Percentiles rank a stretch among this genome's conserved stretches.
Evolutionary conservation across 768 basidiomycete species (phyloP).

Genomic region (Lactarius trivialis): DNA sequence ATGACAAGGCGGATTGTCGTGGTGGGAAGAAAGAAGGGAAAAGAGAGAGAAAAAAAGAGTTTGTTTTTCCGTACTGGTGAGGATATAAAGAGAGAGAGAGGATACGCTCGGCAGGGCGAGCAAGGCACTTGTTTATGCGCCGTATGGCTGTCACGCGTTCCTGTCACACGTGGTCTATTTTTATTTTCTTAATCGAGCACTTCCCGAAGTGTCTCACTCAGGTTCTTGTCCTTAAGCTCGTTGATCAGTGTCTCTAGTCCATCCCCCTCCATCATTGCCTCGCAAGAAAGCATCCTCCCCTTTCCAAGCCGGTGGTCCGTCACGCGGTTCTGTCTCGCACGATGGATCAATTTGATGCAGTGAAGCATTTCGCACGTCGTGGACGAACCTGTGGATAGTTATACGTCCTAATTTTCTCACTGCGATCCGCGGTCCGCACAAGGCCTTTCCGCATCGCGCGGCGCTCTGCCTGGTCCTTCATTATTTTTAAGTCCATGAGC

Average conservation of each 20-base stretch:
- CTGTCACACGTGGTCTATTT: background rate
- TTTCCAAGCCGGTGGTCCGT: slow-evolving; percentile 24
- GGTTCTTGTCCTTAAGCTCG: slow-evolving; percentile 15
- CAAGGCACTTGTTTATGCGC: background rate
- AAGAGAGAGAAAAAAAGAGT: background rate
- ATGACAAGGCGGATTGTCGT: background rate
- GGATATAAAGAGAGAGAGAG: background rate
- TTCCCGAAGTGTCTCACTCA: slow-evolving; percentile 10
- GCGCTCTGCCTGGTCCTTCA: slow-evolving; percentile 59
- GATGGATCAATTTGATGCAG: background rate
- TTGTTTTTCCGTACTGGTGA: background rate
- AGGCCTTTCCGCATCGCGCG: slow-evolving; percentile 66
- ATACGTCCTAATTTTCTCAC: slow-evolving; percentile 94
- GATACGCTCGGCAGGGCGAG: background rate
- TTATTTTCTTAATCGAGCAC: slow-evolving; percentile 1
- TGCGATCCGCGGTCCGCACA: slow-evolving; percentile 76
- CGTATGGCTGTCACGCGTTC: background rate
- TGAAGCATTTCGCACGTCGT: background rate
- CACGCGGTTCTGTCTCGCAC: slow-evolving; percentile 18
- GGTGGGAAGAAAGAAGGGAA: background rate
- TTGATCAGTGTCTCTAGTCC: slow-evolving; percentile 11
- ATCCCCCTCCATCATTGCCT: slow-evolving; percentile 21
- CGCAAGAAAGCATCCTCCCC: slow-evolving; percentile 20
- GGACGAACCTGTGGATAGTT: slow-evolving; percentile 77
- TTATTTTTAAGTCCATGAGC: slow-evolving; percentile 74